These are phyloP conservation scores for Nymphaea thermarum DNA, from an alignment of 164 flowering plant genomes.

Conservation along the genomic window DNA sequence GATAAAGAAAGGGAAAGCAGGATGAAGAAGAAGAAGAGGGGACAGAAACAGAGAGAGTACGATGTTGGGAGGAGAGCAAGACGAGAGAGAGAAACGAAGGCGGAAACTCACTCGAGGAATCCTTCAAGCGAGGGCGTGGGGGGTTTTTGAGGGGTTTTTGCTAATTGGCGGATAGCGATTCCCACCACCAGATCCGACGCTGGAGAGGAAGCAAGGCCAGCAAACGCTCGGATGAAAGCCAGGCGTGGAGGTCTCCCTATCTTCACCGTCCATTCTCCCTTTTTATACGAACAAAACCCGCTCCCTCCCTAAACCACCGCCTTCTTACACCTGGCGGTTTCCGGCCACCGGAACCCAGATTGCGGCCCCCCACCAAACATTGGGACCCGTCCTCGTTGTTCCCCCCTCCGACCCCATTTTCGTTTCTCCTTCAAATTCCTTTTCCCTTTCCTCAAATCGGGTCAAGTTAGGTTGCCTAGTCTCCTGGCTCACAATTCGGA, in stretches of 20 bases:
- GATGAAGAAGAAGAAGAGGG: background rate
- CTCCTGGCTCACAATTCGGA: background rate
- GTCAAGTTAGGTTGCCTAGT: background rate
- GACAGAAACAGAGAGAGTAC: background rate
- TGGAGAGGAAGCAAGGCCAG: slow-evolving; percentile 21
- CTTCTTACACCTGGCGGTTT: background rate
- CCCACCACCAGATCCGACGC: slow-evolving; percentile 20
- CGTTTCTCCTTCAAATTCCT: background rate
- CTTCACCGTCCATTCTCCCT: slow-evolving; percentile 19
- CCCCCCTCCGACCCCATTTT: background rate
- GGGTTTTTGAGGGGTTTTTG: slow-evolving; percentile 2
- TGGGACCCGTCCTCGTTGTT: no score
- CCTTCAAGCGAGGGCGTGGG: background rate
- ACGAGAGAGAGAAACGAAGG: slow-evolving; percentile 2
- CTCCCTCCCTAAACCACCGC: background rate
- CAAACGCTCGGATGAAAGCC: slow-evolving; percentile 17
- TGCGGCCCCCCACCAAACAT: no score
- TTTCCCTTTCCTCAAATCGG: background rate
- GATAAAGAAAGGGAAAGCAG: background rate
- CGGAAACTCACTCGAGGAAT: background rate
- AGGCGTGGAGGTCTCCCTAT: slow-evolving; percentile 6
- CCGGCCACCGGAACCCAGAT: background rate
- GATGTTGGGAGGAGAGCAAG: background rate
- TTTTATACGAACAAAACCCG: background rate
- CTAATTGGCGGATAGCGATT: background rate